phyloP scores from a whole-genome alignment of 2,329 filamentous ascomycete genomes.

The Botrytis galanthina region DNA sequence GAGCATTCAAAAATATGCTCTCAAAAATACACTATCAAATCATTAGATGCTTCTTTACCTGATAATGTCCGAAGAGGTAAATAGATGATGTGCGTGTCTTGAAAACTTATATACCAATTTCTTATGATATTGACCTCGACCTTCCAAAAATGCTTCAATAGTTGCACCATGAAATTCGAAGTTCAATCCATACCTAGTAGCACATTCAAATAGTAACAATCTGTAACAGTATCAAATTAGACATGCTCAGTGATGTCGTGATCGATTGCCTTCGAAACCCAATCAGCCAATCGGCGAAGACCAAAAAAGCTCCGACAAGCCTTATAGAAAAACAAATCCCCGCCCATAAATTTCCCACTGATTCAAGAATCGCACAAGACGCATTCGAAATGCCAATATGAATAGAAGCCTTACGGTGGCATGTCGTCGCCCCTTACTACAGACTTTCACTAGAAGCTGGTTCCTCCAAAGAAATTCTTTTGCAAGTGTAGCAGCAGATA shows the following conservation, averaged over 20 bases:
- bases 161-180: background rate
- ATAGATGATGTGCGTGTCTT: background rate
- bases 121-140: background rate
- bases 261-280: background rate
- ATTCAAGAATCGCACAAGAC: background rate
- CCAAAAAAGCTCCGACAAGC: slow-evolving; percentile 12
- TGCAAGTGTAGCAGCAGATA: slow-evolving; percentile 15
- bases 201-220: background rate
- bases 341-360: background rate
- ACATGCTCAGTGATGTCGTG: background rate
- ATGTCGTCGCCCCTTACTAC: slow-evolving; percentile 18
- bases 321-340: slow-evolving; percentile 7
- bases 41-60: background rate
- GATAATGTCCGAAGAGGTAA: background rate
- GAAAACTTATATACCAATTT: background rate
- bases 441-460: background rate
- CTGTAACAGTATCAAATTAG: background rate
- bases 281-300: slow-evolving; percentile 4
- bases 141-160: background rate
- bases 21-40: background rate
- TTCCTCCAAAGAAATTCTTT: slow-evolving; percentile 17
- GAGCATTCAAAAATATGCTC: background rate
- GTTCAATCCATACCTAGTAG: background rate
- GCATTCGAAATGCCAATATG: slow-evolving; percentile 33
- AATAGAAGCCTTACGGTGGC: slow-evolving; percentile 25